Conservation (phyloP, 140 eudicot species). For the Erigeron philadelphicus region DNA sequence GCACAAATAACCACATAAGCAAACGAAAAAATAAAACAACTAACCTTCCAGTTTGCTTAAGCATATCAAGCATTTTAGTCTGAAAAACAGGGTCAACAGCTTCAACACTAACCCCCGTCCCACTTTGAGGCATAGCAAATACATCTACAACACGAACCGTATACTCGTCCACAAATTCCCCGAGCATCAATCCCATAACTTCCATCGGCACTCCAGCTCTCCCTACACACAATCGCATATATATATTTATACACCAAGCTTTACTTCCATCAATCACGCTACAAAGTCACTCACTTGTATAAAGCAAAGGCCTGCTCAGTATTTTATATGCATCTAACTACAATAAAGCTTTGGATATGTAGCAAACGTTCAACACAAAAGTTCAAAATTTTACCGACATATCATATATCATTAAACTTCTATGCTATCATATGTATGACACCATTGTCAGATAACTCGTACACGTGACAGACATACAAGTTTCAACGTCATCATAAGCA, state of each 20-base stretch:
- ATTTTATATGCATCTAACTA: no score
- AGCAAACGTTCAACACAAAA: no score
- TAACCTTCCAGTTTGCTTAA: conserved; percentile 91
- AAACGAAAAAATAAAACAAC: neutral
- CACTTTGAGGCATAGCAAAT: conserved; percentile 97
- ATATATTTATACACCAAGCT: neutral
- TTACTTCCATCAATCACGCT: no score
- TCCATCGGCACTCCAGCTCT: conserved; percentile 98
- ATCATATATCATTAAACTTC: no score
- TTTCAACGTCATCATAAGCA: no score
- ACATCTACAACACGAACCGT: conserved; percentile 95
- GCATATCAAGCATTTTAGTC: conserved; percentile 96
- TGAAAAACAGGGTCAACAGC: conserved; percentile 98
- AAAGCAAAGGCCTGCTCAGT: no score
- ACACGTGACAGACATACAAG: no score
- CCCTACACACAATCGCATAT: conserved; percentile 32
- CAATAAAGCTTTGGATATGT: neutral
- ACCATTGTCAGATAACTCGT: no score
- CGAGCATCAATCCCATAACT: conserved; percentile 94
- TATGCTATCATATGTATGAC: no score
- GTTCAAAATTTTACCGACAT: neutral
- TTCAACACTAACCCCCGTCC: conserved; percentile 94
- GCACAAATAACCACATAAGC: neutral
- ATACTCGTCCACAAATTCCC: conserved; percentile 90
- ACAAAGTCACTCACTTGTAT: no score